phyloP scores from a whole-genome alignment of 805 yeast species.

The Starmerella etchellsii region DNA sequence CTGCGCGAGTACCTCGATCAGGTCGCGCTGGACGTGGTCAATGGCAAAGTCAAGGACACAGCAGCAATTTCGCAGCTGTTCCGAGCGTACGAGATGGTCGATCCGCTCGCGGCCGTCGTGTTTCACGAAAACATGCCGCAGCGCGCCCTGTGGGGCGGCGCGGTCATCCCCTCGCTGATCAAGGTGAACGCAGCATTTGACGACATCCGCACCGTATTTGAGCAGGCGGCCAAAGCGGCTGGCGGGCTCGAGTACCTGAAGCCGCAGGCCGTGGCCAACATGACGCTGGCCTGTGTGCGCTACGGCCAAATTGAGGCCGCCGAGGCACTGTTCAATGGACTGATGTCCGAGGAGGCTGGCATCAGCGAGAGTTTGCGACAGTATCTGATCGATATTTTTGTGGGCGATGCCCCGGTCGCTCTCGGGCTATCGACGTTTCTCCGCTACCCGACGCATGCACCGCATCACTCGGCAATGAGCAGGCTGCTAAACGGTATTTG shows the following conservation, averaged over 20 bases:
- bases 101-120: conserved; percentile 17
- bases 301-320: conserved; percentile 13
- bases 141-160: conserved; percentile 7
- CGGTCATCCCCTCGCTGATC: conserved; percentile 21
- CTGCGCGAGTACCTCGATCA: conserved; percentile 10
- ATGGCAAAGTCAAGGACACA: background rate
- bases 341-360: background rate
- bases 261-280: conserved; percentile 11
- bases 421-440: conserved; percentile 12
- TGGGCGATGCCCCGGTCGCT: conserved; percentile 22
- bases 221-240: background rate
- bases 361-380: background rate
- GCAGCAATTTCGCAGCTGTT: conserved; percentile 11
- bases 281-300: conserved; percentile 14
- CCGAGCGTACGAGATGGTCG: conserved; percentile 15
- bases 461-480: conserved; percentile 18
- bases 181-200: conserved; percentile 13
- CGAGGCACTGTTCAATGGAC: background rate
- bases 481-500: conserved; percentile 15
- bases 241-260: conserved; percentile 3
- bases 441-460: conserved; percentile 5
- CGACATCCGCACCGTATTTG: conserved; percentile 9
- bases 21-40: conserved; percentile 10
- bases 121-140: conserved; percentile 7
- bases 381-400: conserved; percentile 16